Percentiles rank a stretch among this genome's conserved stretches.
Conservation (phyloP, 208 protist species). For the Kentomonas sorsogonicus region DNA sequence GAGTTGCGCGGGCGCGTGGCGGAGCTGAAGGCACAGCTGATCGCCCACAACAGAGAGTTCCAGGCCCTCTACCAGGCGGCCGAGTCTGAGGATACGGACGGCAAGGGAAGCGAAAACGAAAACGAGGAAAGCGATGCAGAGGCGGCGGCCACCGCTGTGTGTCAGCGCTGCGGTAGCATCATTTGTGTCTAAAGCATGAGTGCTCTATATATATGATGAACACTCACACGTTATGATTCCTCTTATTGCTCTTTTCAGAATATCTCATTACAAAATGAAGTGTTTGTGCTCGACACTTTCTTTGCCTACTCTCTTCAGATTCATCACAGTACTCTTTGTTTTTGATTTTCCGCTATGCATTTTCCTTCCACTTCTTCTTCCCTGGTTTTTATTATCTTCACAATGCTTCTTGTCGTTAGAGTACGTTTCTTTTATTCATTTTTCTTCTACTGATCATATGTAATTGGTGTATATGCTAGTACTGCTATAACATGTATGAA, state of each 20-base stretch:
- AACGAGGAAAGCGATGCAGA: slow-evolving; percentile 23
- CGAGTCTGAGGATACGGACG: background rate
- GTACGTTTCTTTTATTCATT: background rate
- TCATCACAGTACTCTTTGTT: too few species aligned
- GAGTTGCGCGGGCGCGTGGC: background rate
- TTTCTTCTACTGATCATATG: too few species aligned
- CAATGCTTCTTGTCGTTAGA: background rate
- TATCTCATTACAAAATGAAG: background rate
- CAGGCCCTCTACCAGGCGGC: background rate
- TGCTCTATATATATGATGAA: background rate
- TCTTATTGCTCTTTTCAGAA: slow-evolving; percentile 5
- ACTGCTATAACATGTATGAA: too few species aligned
- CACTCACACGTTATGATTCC: background rate
- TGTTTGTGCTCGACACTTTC: background rate
- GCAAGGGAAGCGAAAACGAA: background rate
- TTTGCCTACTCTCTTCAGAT: background rate
- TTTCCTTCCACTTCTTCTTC: too few species aligned
- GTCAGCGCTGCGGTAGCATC: slow-evolving; percentile 15
- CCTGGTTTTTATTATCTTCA: too few species aligned
- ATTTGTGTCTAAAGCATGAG: background rate
- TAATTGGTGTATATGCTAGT: too few species aligned
- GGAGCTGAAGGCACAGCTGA: too few species aligned
- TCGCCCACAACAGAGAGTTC: background rate
- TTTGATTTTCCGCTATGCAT: too few species aligned
- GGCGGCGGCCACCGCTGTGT: slow-evolving; percentile 32